Evolutionary conservation across 208 protist species (phyloP).

Genomic region (Leishmania major): DNA sequence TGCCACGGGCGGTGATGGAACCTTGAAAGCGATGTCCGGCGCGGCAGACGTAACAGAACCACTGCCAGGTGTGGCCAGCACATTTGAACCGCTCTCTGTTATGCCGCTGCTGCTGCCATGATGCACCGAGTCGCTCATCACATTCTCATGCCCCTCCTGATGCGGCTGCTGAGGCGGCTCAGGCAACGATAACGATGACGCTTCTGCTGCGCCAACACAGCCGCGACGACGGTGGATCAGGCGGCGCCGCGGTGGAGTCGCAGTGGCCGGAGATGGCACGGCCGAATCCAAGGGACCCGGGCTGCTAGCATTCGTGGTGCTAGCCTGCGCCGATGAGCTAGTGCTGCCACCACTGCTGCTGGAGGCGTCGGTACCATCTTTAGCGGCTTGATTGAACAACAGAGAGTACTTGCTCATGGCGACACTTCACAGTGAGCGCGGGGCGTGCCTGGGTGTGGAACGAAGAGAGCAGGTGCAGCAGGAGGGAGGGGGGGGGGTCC

Average conservation of each 20-base stretch:
- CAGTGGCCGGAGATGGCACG: not conserved
- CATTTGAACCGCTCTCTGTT: not conserved
- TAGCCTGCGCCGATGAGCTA: not conserved
- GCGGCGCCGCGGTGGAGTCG: not conserved
- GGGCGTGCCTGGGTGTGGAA: not conserved
- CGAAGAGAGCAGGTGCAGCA: not conserved
- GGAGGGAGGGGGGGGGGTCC: not conserved
- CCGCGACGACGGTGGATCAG: slow-evolving; percentile 20
- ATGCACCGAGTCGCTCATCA: not conserved
- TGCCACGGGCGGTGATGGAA: not conserved
- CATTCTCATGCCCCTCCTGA: not conserved
- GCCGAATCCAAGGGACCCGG: not conserved
- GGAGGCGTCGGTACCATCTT: not conserved
- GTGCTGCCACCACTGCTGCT: not conserved
- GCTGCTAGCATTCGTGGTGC: not conserved
- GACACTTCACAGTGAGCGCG: not conserved
- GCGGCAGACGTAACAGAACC: not conserved
- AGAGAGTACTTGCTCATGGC: slow-evolving; percentile 59
- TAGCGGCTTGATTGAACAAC: slow-evolving; percentile 27
- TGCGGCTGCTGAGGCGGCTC: not conserved
- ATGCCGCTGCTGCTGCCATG: not conserved
- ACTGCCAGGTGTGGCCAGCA: not conserved
- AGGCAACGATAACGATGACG: not conserved
- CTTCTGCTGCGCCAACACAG: not conserved
- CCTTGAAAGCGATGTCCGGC: not conserved